phyloP scores from a whole-genome alignment of 2,329 filamentous ascomycete genomes.

The Fusarium albosuccineum region DNA sequence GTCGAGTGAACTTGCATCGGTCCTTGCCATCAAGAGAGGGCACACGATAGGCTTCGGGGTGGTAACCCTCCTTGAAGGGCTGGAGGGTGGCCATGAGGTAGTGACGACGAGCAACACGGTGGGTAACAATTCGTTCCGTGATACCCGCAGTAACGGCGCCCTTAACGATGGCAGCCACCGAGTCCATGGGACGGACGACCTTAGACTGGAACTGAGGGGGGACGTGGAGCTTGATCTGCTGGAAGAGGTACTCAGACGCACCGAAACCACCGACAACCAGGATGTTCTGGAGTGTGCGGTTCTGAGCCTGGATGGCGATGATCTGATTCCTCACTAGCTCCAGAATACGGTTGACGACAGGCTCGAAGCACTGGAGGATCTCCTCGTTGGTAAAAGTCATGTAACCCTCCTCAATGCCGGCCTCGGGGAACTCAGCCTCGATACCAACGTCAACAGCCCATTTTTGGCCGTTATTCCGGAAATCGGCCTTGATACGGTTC shows the following conservation, averaged over 20 bases:
- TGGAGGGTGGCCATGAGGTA: conserved; percentile 99
- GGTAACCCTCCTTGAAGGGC: conserved; percentile 98
- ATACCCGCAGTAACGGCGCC: conserved; percentile 98
- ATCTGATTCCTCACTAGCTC: conserved; percentile 99
- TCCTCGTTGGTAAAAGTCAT: conserved; percentile 99
- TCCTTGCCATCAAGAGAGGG: conserved; percentile 97
- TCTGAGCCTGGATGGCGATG: conserved; percentile 98
- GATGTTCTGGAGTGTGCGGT: conserved; percentile 93
- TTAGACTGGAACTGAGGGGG: conserved; percentile 98
- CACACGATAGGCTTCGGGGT: conserved; percentile 97
- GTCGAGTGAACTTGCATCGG: conserved; percentile 96
- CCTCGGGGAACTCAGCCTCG: conserved; percentile 97
- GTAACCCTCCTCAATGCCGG: conserved; percentile 97
- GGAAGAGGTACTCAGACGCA: conserved; percentile 98
- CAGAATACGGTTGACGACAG: conserved; percentile 95
- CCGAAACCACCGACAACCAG: conserved; percentile 98
- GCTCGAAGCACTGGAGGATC: conserved; percentile 98
- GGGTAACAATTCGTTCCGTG: conserved; percentile 95
- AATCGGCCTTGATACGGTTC: conserved; percentile 99
- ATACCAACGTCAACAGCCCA: conserved; percentile 99
- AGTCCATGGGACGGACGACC: conserved; percentile 98
- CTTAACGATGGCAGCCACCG: conserved; percentile 97
- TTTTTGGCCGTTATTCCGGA: conserved; percentile 98
- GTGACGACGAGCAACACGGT: conserved; percentile 95
- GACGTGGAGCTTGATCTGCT: conserved; percentile 98